Evolutionary conservation across 2,329 filamentous ascomycete genomes (phyloP), one percentile per base, ranked within the genome.

Genomic region (Aplosporella prunicola): DNA sequence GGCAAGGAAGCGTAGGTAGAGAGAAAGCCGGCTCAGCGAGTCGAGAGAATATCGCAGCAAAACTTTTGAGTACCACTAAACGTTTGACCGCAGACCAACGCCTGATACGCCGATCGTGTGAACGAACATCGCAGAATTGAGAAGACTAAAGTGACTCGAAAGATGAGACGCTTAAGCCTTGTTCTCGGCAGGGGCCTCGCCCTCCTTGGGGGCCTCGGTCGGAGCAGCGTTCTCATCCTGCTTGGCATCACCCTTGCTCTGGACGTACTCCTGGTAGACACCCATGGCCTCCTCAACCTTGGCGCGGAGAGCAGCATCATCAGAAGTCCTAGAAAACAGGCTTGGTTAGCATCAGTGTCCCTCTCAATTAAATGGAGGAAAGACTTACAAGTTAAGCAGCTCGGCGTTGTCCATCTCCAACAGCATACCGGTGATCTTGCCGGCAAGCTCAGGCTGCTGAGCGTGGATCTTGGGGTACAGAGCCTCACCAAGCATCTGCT

Each of bases 341-440:
- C n/a, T n/a, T n/a, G 47, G 33, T 22, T 34, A 30, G 20, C 40
- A 50, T 62, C 45, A 65, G 51, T 57, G 26, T 42, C 20, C 18
- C 4, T 35, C 5, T 14, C 10, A 15, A 18, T 15, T 10, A n/a
- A n/a, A n/a, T n/a, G n/a, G n/a, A 23, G 15, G 20, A 18, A 37
- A 46, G n/a, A 84, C 88, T 84, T 81, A 94, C 85, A 98, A 76
- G 67, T 84, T 85, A 58, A 98, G 75, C 53, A 98, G 72, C 71
- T 98, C 91, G 41, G 73, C 62, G 67, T 96, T 96, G 56, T 96
- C 91, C 91, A 98, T 98, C 76, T 98, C 91, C 54, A 98, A 69
- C 55, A 98, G 82, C 91, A 98, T 98, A 68, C 91, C 91, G 45
- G 91, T 98, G 64, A 98, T 96, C 80, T 98, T 98, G 60, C 91